Evolutionary conservation across 345 rosid species (phyloP), one percentile per base, ranked within the genome.

Genomic region (Mallotus nudiflorus): DNA sequence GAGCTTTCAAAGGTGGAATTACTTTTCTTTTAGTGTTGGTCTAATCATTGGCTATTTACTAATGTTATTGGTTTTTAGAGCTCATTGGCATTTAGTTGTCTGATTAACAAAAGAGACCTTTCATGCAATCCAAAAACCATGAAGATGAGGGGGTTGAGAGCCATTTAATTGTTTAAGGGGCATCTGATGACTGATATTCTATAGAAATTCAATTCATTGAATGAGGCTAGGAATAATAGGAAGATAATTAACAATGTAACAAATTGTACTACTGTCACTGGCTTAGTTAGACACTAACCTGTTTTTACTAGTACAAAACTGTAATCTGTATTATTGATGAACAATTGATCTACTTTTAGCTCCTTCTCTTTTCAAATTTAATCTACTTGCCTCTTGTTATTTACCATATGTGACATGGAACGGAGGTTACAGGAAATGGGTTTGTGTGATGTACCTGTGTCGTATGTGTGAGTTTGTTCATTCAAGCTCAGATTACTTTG

Each of bases 1-100:
- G 57, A 29, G 29, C 37, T 57, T 18, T 59, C 28, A 64, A 72
- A 72, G 73, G 66, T 66, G 60, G 33, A 57, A 66, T 62, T 58
- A 29, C 25, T 7, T 18, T 31, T 16, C n/a, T 1, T 58, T 39
- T 45, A 63, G 53, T 50, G 27, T 29, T 27, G 31, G 1, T 37
- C 49, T 49, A 60, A 24, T 49, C 24, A 39, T 48, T 60, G 20
- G 49, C 66, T 50, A 35, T n/a, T 3, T 24, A 20, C 39, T 18
- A 39, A 3, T 42, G 11, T 42, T 39, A 42, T 24, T 2, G 22
- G 3, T 24, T 22, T 52, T 22, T 55, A 39, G 4, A 12, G 20
- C n/a, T 54, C 62, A 31, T 24, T 60, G 35, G 58, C 31, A 46
- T 35, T 33, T 2, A 9, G 63, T 28, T 29, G 22, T 50, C 27